These are phyloP conservation scores for Aphanomyces stellatus DNA, from an alignment of 352 stramenopile genomes.

Conservation along the genomic window DNA sequence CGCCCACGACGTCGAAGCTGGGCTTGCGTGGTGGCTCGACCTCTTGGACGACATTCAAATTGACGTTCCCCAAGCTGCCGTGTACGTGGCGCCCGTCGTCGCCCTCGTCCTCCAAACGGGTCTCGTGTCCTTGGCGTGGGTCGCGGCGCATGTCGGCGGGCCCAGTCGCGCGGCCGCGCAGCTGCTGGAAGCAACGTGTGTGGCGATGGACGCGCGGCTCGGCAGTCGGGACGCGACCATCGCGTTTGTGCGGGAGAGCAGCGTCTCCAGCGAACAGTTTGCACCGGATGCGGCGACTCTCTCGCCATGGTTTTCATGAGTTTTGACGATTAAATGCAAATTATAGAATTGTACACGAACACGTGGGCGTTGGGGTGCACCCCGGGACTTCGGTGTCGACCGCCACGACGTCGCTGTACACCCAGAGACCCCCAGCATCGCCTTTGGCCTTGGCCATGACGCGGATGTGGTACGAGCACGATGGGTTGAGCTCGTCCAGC, in stretches of 20 bases:
- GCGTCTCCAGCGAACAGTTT: neutral
- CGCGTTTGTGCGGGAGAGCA: neutral
- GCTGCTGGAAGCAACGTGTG: neutral
- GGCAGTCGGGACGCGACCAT: no score
- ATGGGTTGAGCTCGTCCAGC: constrained; percentile 81
- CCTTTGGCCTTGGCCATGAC: constrained; percentile 48
- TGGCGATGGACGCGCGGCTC: neutral
- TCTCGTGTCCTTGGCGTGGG: neutral
- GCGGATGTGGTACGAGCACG: constrained; percentile 81
- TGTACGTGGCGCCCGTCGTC: constrained; percentile 6
- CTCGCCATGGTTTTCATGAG: constrained; percentile 7
- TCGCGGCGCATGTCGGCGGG: neutral
- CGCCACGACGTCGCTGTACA: constrained; percentile 58
- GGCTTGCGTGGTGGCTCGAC: constrained; percentile 12
- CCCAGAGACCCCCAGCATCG: constrained; percentile 29
- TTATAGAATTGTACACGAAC: constrained; percentile 26
- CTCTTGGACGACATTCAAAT: constrained; percentile 8
- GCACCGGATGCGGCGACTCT: neutral
- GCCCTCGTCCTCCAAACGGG: neutral
- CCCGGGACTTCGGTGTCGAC: constrained; percentile 84
- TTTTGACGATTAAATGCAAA: neutral
- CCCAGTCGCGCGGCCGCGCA: neutral
- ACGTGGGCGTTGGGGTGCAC: constrained; percentile 55
- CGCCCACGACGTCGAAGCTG: neutral
- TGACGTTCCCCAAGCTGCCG: constrained; percentile 14